These are phyloP conservation scores for Dactylellina parvicollis DNA, from an alignment of 2,329 filamentous ascomycete genomes.

Conservation along the genomic window DNA sequence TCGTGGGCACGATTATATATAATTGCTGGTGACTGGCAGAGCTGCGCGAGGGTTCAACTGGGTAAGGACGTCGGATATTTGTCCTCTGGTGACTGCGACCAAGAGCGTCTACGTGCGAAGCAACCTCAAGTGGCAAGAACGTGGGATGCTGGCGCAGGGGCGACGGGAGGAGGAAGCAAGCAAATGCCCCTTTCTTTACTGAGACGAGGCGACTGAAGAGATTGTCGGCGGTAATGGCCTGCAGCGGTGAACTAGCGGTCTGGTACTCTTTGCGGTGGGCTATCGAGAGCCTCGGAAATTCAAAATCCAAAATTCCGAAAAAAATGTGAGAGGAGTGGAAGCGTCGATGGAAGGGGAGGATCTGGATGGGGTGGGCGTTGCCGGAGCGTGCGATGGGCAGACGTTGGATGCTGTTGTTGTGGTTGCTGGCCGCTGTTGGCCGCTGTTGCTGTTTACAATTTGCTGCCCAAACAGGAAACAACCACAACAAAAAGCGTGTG, in stretches of 20 bases:
- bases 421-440: conserved; percentile 35
- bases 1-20: not conserved
- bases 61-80: not conserved
- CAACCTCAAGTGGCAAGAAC: not conserved
- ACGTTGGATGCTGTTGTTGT: conserved; percentile 26
- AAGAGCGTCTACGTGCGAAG: conserved; percentile 2
- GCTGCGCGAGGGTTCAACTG: conserved; percentile 3
- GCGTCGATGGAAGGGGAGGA: conserved; percentile 10
- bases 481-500: conserved; percentile 52
- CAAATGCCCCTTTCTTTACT: conserved; percentile 42
- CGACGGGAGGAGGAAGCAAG: conserved; percentile 14
- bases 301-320: conserved; percentile 4
- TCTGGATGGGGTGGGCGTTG: conserved; percentile 5
- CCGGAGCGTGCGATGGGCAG: conserved; percentile 20
- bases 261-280: not conserved
- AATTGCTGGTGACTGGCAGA: not conserved
- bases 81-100: not conserved
- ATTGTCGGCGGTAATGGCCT: not conserved
- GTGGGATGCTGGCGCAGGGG: not conserved
- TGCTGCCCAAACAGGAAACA: conserved; percentile 35
- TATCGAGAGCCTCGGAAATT: conserved; percentile 15
- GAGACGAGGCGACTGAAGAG: conserved; percentile 12
- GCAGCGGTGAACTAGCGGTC: not conserved
- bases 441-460: conserved; percentile 54
- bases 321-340: conserved; percentile 10